These are phyloP conservation scores for Boletus vermiculosoides DNA, from an alignment of 768 basidiomycete species.

Conservation along the genomic window DNA sequence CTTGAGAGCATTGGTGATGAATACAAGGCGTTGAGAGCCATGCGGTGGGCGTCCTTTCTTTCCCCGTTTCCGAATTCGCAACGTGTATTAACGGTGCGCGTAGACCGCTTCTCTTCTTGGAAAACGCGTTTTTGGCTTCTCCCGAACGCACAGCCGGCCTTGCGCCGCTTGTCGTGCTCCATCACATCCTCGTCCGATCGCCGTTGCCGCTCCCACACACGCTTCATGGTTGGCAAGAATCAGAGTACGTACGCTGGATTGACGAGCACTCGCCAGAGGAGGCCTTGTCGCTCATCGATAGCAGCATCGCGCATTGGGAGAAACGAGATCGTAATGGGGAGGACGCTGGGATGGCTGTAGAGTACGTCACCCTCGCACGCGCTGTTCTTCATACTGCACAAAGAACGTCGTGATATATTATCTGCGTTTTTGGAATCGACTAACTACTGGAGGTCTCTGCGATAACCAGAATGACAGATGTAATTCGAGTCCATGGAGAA, in stretches of 20 bases:
- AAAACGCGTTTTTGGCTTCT: conserved; percentile 66
- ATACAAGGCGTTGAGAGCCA: conserved; percentile 79
- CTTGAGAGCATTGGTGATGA: conserved; percentile 82
- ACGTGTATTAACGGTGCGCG: not conserved
- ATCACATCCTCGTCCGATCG: conserved; percentile 89
- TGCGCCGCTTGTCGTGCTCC: conserved; percentile 85
- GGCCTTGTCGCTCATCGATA: conserved; percentile 75
- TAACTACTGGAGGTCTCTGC: not conserved
- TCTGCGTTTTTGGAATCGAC: not conserved
- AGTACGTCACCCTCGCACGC: conserved; percentile 68
- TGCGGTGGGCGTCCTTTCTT: conserved; percentile 57
- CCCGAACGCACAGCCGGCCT: conserved; percentile 69
- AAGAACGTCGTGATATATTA: conserved; percentile 6
- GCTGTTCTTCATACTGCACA: conserved; percentile 55
- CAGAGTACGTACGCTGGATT: conserved; percentile 95
- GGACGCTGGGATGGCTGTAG: conserved; percentile 45
- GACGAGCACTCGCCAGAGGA: conserved; percentile 86
- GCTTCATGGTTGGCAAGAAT: conserved; percentile 90
- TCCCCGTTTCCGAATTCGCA: too few species aligned
- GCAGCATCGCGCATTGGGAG: conserved; percentile 78
- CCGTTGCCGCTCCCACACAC: conserved; percentile 84
- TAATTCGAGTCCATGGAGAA: not conserved
- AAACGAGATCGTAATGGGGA: conserved; percentile 59
- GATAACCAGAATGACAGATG: not conserved
- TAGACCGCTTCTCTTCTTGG: conserved; percentile 88